Conservation (phyloP, 306 rosid genomes). For the Begonia fuchsioides region DNA sequence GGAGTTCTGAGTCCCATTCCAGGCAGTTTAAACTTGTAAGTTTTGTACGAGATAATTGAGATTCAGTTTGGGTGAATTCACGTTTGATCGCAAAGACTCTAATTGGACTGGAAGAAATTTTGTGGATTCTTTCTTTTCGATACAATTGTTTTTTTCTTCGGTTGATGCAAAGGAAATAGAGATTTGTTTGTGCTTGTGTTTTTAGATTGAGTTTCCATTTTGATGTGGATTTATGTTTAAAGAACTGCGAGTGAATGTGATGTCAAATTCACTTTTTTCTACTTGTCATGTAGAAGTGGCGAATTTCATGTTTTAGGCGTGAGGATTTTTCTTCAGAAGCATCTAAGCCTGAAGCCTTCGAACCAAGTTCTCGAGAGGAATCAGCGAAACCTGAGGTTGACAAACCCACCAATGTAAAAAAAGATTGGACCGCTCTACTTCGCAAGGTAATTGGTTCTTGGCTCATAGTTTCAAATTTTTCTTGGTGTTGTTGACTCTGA, state of each 20-base stretch:
- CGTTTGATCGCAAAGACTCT: no score
- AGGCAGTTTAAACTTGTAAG: conserved; percentile 6
- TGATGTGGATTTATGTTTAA: no score
- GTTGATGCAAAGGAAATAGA: no score
- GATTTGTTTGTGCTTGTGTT: no score
- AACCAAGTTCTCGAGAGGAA: conserved; percentile 15
- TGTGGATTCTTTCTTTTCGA: no score
- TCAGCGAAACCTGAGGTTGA: conserved; percentile 19
- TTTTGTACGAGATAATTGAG: not conserved
- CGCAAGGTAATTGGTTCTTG: conserved; percentile 28
- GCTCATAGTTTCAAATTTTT: not conserved
- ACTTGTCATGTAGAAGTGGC: conserved; percentile 44
- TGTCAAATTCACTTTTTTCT: conserved; percentile 1
- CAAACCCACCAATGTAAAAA: conserved; percentile 19
- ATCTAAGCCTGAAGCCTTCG: conserved; percentile 31
- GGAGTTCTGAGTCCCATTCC: conserved; percentile 27
- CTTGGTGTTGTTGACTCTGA: conserved; percentile 1
- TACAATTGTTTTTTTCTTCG: no score
- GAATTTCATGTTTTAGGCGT: conserved; percentile 63
- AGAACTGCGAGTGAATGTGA: not conserved
- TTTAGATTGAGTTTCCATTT: no score
- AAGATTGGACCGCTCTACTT: conserved; percentile 25
- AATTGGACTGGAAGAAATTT: no score
- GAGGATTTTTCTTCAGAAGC: conserved; percentile 41
- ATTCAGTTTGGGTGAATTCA: no score